A percentile compares a stretch with the other conserved stretches of the same genome.
These are phyloP conservation scores for Talaromyces sp. DNA, from an alignment of 2,329 filamentous ascomycete species.

Conservation along the genomic window DNA sequence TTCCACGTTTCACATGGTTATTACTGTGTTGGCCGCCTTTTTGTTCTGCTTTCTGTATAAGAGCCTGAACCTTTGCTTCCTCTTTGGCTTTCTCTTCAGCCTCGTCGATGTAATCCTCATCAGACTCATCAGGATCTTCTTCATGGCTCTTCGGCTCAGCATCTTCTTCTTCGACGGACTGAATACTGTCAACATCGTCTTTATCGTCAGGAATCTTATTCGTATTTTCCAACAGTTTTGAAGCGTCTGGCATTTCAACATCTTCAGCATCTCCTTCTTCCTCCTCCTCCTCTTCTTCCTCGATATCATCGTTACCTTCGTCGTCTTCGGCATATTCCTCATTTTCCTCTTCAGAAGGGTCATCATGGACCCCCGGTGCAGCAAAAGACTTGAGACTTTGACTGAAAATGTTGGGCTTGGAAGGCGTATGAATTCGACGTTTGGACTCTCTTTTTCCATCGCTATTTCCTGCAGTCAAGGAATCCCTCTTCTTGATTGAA, in stretches of 20 bases:
- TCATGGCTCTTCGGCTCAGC: slow-evolving; percentile 4
- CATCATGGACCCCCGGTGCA: slow-evolving; percentile 47
- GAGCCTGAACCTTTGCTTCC: slow-evolving; percentile 38
- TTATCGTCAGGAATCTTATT: background rate
- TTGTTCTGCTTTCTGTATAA: slow-evolving; percentile 44
- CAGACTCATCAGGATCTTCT: slow-evolving; percentile 18
- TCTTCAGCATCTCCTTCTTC: slow-evolving; percentile 1
- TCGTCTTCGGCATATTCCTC: slow-evolving; percentile 14
- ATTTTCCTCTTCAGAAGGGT: slow-evolving; percentile 14
- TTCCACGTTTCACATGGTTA: slow-evolving; percentile 37
- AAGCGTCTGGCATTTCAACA: background rate
- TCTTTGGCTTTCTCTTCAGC: slow-evolving; percentile 50
- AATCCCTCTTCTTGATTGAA: slow-evolving; percentile 31
- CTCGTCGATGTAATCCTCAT: slow-evolving; percentile 49
- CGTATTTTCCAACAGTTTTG: background rate
- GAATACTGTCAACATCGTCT: background rate
- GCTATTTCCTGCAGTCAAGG: slow-evolving; percentile 20
- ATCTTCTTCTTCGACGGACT: background rate
- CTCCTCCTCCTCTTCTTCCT: slow-evolving; percentile 16
- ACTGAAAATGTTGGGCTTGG: slow-evolving; percentile 37
- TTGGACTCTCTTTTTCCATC: slow-evolving; percentile 30
- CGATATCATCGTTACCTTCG: background rate
- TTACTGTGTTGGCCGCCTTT: slow-evolving; percentile 38
- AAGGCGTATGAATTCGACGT: slow-evolving; percentile 32
- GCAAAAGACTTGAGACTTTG: slow-evolving; percentile 49